Conservation (phyloP, 2,329 filamentous ascomycete species). For the Fusarium denticulatum region DNA sequence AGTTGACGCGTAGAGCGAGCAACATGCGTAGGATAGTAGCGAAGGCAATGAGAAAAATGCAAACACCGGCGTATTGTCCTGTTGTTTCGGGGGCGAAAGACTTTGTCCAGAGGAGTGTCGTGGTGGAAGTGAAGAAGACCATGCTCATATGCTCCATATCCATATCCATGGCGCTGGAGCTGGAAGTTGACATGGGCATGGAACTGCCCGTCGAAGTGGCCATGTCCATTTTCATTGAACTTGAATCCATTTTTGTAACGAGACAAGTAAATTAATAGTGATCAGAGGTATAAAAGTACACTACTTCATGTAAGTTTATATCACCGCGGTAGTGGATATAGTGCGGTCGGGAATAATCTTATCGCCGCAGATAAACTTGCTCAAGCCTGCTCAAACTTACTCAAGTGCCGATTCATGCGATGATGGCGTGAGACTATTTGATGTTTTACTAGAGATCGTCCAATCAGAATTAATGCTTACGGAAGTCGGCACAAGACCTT, state of each 20-base stretch:
- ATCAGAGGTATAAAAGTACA: neutral
- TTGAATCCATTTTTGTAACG: too few species aligned
- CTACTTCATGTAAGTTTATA: neutral
- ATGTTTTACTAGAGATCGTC: neutral
- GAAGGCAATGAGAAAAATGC: neutral
- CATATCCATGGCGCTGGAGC: neutral
- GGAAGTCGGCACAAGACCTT: neutral
- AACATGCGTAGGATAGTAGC: neutral
- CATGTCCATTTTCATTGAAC: neutral
- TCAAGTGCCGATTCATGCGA: neutral
- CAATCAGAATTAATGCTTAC: neutral
- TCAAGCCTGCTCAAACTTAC: conserved; percentile 4
- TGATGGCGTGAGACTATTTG: neutral
- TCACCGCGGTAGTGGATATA: neutral
- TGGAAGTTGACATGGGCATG: neutral
- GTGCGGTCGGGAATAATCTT: neutral
- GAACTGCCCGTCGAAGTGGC: neutral
- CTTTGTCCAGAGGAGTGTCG: neutral
- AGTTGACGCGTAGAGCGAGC: neutral
- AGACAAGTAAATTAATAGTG: too few species aligned
- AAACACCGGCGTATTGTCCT: neutral
- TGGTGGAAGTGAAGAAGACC: neutral
- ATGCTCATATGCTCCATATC: neutral
- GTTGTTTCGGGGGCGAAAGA: neutral
- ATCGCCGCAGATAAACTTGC: neutral